phyloP scores from a whole-genome alignment of 2,329 filamentous ascomycete species.

The Penicillium brevicompactum region DNA sequence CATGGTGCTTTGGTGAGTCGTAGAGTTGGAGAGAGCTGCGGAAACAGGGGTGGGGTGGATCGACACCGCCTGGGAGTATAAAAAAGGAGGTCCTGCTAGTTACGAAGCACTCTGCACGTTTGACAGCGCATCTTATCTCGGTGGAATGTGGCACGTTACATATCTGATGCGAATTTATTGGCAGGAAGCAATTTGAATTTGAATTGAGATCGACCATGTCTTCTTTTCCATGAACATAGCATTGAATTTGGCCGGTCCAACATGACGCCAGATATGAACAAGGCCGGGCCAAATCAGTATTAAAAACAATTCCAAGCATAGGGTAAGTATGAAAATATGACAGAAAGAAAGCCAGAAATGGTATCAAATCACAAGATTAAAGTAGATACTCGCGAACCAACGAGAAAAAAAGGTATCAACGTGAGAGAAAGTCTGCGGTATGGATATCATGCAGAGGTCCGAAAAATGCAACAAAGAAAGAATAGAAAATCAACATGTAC shows the following conservation, averaged over 20 bases:
- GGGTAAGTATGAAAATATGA: slow-evolving; percentile 5
- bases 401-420: slow-evolving; percentile 5
- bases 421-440: slow-evolving; percentile 13
- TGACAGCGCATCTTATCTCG: neutral
- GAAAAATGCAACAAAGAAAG: slow-evolving; percentile 19
- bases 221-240: neutral
- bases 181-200: neutral
- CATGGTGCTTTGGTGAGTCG: slow-evolving; percentile 61
- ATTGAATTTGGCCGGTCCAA: neutral
- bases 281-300: slow-evolving; percentile 1
- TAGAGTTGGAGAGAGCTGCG: slow-evolving; percentile 14
- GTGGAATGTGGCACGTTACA: neutral
- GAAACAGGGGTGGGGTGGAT: slow-evolving; percentile 17
- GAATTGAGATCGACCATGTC: neutral
- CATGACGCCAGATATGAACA: slow-evolving; percentile 1
- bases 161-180: neutral
- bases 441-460: slow-evolving; percentile 30
- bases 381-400: slow-evolving; percentile 9
- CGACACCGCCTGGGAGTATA: slow-evolving; percentile 21
- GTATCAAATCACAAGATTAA: slow-evolving; percentile 19
- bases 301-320: neutral
- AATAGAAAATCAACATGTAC: slow-evolving; percentile 18
- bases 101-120: neutral
- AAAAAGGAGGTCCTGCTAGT: slow-evolving; percentile 7
- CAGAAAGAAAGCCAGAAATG: slow-evolving; percentile 12